phyloP scores from a whole-genome alignment of 116 monocot genomes.

The Cymodocea nodosa region DNA sequence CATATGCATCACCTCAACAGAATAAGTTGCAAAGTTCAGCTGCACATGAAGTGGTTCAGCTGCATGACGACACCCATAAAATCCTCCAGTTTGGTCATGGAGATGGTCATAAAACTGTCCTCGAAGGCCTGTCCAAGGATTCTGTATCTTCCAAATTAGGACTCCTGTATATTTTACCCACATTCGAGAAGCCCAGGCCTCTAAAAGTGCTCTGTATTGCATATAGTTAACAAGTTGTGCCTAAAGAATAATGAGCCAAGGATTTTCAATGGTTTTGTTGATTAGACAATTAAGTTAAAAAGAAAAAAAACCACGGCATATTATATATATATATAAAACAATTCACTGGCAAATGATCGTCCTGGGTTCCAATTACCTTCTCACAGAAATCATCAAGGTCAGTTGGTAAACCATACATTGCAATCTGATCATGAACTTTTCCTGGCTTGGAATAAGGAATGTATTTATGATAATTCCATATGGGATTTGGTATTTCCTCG shows the following conservation, averaged over 20 bases:
- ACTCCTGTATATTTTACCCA: slow-evolving; percentile 94
- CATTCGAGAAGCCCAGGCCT: slow-evolving; percentile 86
- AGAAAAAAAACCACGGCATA: neutral
- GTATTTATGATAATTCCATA: slow-evolving; percentile 97
- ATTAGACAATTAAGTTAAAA: neutral
- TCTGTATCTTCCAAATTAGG: slow-evolving; percentile 97
- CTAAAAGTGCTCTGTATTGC: slow-evolving; percentile 90
- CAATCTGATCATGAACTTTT: slow-evolving; percentile 88
- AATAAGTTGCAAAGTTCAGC: slow-evolving; percentile 66
- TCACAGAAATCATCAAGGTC: slow-evolving; percentile 92
- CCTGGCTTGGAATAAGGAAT: slow-evolving; percentile 87
- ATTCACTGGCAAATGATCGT: neutral
- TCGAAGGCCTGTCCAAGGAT: slow-evolving; percentile 95
- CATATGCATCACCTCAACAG: slow-evolving; percentile 50
- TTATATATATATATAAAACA: too few species aligned
- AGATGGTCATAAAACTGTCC: slow-evolving; percentile 99
- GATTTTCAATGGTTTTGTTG: too few species aligned
- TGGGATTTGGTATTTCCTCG: slow-evolving; percentile 84
- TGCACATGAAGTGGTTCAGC: slow-evolving; percentile 88
- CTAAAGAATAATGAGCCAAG: slow-evolving; percentile 18
- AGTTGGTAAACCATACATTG: slow-evolving; percentile 57
- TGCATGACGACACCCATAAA: slow-evolving; percentile 89
- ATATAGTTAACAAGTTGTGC: slow-evolving; percentile 93
- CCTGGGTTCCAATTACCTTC: slow-evolving; percentile 31
- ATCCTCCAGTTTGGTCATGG: slow-evolving; percentile 89